Conservation (phyloP, 169 alveolate genomes). For the Cryptosporidium meleagridis region DNA sequence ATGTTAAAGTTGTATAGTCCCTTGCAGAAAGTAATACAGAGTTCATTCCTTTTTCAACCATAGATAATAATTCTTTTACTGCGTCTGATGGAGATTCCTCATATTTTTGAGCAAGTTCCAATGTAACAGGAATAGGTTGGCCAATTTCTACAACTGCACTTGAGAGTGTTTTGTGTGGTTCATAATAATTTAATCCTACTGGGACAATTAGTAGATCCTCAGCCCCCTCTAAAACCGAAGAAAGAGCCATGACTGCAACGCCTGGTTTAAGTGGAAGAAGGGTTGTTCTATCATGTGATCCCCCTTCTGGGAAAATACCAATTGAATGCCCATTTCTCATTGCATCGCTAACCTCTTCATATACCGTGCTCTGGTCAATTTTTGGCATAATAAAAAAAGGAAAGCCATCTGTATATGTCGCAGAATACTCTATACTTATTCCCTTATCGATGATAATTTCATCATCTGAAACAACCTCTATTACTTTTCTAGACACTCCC, state of each 20-base stretch:
- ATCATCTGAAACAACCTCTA: constrained; percentile 87
- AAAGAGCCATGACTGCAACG: constrained; percentile 92
- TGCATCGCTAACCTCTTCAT: constrained; percentile 87
- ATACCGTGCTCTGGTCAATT: constrained; percentile 91
- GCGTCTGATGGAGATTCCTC: constrained; percentile 65
- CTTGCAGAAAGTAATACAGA: constrained; percentile 74
- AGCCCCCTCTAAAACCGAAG: constrained; percentile 91
- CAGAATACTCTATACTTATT: constrained; percentile 74
- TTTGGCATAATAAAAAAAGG: constrained; percentile 86
- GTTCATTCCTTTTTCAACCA: constrained; percentile 72
- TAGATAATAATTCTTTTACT: constrained; percentile 23
- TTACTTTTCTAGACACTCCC: constrained; percentile 81
- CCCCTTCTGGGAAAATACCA: constrained; percentile 96
- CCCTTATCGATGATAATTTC: constrained; percentile 82
- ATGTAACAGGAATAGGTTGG: constrained; percentile 83
- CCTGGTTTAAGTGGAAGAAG: constrained; percentile 95
- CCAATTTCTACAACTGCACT: constrained; percentile 88
- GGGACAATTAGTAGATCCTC: constrained; percentile 90
- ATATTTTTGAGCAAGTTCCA: constrained; percentile 47
- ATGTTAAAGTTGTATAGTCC: constrained; percentile 57
- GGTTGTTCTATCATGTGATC: constrained; percentile 94
- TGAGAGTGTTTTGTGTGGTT: constrained; percentile 86
- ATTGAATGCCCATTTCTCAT: constrained; percentile 89
- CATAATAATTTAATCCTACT: constrained; percentile 87
- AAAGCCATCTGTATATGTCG: constrained; percentile 59